Percentiles rank a stretch among this genome's conserved stretches.
Conservation (phyloP, 2,329 filamentous ascomycete species). For the Aureobasidium sp. region DNA sequence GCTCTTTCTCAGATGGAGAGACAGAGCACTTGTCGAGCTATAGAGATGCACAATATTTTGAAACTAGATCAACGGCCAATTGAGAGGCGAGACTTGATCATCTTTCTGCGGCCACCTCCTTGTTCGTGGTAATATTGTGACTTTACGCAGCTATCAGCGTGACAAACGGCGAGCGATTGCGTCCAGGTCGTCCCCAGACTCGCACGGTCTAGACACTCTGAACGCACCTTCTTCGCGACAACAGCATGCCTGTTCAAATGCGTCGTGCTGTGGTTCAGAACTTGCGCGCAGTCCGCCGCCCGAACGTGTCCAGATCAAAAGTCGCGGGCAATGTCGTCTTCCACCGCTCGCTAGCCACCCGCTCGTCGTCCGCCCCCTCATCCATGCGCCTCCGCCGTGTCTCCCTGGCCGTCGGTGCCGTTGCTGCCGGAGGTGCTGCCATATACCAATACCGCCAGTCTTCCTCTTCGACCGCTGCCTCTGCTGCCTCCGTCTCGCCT, state of each 20-base stretch:
- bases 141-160: background rate
- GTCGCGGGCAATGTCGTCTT: background rate
- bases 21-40: background rate
- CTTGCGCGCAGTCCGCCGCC: conserved; percentile 61
- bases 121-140: background rate
- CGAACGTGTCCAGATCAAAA: conserved; percentile 30
- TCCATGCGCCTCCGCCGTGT: conserved; percentile 68
- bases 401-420: conserved; percentile 61
- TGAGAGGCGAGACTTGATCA: background rate
- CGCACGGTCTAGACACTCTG: background rate
- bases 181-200: background rate
- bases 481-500: conserved; percentile 37
- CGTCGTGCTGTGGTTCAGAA: conserved; percentile 64
- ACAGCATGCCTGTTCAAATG: conserved; percentile 42
- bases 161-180: background rate
- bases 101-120: background rate
- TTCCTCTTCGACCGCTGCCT: conserved; percentile 15
- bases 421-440: conserved; percentile 62
- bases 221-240: background rate
- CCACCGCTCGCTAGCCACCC: conserved; percentile 38
- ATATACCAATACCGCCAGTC: conserved; percentile 60
- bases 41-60: background rate
- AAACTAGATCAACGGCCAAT: background rate
- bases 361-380: conserved; percentile 31
- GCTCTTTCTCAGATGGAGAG: background rate